Evolutionary conservation across 106 monocot genomes (phyloP).

Genomic region (Allium cepa): DNA sequence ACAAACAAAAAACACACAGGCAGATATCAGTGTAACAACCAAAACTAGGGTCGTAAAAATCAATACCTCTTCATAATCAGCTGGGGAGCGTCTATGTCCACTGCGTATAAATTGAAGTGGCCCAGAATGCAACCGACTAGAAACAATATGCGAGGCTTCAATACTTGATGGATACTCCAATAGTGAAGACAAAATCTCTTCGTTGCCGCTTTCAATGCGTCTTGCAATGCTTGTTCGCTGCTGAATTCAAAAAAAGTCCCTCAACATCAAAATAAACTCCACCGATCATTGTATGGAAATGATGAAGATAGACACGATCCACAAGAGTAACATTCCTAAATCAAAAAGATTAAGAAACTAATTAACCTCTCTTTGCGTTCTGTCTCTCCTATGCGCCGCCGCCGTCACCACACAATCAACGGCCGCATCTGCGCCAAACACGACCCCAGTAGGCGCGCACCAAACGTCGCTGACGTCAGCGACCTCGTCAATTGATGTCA

Average conservation of each 20-base stretch:
- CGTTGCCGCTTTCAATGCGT: background rate
- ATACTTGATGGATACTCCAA: background rate
- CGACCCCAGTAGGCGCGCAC: constrained; percentile 5
- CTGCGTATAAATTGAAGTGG: background rate
- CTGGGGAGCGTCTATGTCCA: background rate
- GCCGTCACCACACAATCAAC: constrained; percentile 7
- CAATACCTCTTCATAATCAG: constrained; percentile 6
- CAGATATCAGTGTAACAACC: no score
- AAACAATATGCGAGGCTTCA: background rate
- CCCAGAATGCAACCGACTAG: background rate
- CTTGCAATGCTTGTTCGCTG: background rate
- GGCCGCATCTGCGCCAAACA: constrained; percentile 7
- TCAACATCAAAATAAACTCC: background rate
- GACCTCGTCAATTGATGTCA: background rate
- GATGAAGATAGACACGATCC: no score
- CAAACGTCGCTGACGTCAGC: constrained; percentile 13
- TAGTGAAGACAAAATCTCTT: constrained; percentile 1
- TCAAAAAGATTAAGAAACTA: background rate
- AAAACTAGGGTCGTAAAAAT: background rate
- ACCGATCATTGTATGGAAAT: no score
- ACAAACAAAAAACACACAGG: no score
- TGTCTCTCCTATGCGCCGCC: constrained; percentile 4
- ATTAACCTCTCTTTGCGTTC: background rate
- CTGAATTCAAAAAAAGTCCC: background rate
- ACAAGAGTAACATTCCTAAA: background rate